Evolutionary conservation across 1,284 basidiomycete species (phyloP).

Genomic region (Cutaneotrichosporon spelunceum): DNA sequence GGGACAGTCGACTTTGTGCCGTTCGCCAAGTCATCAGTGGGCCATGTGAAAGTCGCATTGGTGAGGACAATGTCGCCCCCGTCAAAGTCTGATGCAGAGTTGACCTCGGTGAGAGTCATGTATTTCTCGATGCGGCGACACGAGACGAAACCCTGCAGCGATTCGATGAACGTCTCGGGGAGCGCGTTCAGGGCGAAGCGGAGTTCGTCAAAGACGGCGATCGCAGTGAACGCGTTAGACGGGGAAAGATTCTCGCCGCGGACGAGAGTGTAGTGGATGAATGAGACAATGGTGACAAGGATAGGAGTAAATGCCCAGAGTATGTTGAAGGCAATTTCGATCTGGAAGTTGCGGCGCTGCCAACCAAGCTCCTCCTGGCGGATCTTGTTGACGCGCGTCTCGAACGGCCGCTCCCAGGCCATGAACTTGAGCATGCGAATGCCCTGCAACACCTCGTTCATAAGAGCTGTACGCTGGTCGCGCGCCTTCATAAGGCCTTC

Average conservation of each 20-base stretch:
- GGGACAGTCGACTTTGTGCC: slow-evolving; percentile 56
- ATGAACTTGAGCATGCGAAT: slow-evolving; percentile 97
- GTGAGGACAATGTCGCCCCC: slow-evolving; percentile 64
- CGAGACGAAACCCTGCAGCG: slow-evolving; percentile 77
- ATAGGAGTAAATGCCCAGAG: slow-evolving; percentile 61
- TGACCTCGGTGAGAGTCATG: slow-evolving; percentile 67
- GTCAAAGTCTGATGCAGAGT: slow-evolving; percentile 58
- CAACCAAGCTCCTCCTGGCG: slow-evolving; percentile 75
- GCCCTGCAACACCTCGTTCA: slow-evolving; percentile 88
- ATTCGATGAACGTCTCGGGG: slow-evolving; percentile 84
- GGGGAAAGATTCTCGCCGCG: slow-evolving; percentile 67
- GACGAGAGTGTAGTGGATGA: slow-evolving; percentile 62
- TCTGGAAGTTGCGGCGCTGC: slow-evolving; percentile 77
- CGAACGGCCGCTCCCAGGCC: slow-evolving; percentile 92
- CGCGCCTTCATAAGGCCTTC: slow-evolving; percentile 88
- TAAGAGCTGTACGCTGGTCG: slow-evolving; percentile 81
- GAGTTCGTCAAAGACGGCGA: slow-evolving; percentile 78
- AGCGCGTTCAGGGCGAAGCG: slow-evolving; percentile 68
- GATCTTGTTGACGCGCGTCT: slow-evolving; percentile 67
- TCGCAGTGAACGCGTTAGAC: slow-evolving; percentile 73
- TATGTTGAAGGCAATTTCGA: slow-evolving; percentile 77
- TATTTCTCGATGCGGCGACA: slow-evolving; percentile 88
- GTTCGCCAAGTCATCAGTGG: slow-evolving; percentile 58
- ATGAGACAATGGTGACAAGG: slow-evolving; percentile 50
- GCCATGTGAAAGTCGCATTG: slow-evolving; percentile 85